Base-by-base conservation (phyloP, 331 rosid genomes). In the Quercus tomentella region DNA sequence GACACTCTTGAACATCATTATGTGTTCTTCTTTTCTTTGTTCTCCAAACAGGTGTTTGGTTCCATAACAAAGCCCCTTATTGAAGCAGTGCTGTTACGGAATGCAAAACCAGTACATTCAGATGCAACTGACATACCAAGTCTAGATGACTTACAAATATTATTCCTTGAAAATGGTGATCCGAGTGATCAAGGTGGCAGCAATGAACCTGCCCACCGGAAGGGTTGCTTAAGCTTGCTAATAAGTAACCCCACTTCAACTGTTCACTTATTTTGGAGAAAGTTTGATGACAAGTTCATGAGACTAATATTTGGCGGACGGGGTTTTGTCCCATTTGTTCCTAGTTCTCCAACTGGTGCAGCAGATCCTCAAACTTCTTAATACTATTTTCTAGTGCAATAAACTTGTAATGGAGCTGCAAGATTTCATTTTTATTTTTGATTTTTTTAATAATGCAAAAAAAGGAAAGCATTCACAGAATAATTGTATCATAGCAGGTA, bases 301-400 rank as follows among this genome's bases (percentile, higher is more conserved):
- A 90, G 98, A 80, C 98, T 97, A 4, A 81, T 92, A 9, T 92
- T 94, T 75, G 98, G 98, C 41, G 98, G 98, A 58, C 87, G 94
- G 81, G 93, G 88, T 76, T 87, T 91, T 73, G 89, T 84, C 81
- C 97, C 93, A 4, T 73, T 79, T 52, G 88, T 78, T 84, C 91
- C 92, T 73, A 82, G 73, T 41, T 87, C 98, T 23, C 88, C 93
- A 35, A 43, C 84, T 23, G 80, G 65, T 52, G 89, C 65, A 77
- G 61, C 56, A 52, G 77, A 63, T 41, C 49, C 49, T 3, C 84
- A 80, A 25, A 37, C 55, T 79, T 21, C 83, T 84, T 83, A 82
- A 85, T 26, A 15, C 15, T 7, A 31, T 66, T 18, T 31, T 66
- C 6, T 66, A 8, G 45, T 66, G 8, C 23, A 66, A 61, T 61